Percentiles rank a stretch among this genome's conserved stretches.
Conservation (phyloP, 495 filamentous ascomycete genomes). For the Cairneyella variabilis region DNA sequence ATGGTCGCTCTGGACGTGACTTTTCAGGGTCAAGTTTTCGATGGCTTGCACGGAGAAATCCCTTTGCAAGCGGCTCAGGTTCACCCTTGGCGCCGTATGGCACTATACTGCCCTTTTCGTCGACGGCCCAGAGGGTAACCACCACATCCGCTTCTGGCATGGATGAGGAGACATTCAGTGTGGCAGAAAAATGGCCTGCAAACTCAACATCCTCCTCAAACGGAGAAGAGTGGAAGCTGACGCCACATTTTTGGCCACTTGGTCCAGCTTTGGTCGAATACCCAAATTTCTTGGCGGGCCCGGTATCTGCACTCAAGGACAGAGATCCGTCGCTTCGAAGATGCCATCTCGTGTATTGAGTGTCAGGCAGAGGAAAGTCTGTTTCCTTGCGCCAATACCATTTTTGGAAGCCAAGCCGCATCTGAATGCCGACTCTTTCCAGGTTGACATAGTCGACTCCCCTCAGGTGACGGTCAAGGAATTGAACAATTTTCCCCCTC, state of each 20-base stretch:
- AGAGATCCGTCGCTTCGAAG: not conserved
- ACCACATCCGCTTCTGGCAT: constrained; percentile 6
- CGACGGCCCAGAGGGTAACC: constrained; percentile 2
- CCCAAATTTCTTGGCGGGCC: not conserved
- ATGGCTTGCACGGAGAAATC: constrained; percentile 10
- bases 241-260: not conserved
- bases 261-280: constrained; percentile 1
- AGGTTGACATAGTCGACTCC: not conserved
- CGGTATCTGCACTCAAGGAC: not conserved
- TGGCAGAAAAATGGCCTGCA: constrained; percentile 7
- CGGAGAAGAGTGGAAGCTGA: constrained; percentile 1
- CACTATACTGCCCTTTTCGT: not conserved
- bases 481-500: constrained; percentile 1
- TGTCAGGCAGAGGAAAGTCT: constrained; percentile 2
- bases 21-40: constrained; percentile 1
- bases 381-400: constrained; percentile 11
- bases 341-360: constrained; percentile 4
- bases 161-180: constrained; percentile 6
- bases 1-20: constrained; percentile 6
- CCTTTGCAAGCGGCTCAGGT: constrained; percentile 9
- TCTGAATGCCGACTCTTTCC: constrained; percentile 9
- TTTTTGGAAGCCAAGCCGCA: not conserved
- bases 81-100: constrained; percentile 1
- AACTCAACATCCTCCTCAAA: constrained; percentile 8
- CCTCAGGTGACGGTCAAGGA: constrained; percentile 7